Conservation (phyloP, 2,329 filamentous ascomycete genomes). For the Alternaria sp. region DNA sequence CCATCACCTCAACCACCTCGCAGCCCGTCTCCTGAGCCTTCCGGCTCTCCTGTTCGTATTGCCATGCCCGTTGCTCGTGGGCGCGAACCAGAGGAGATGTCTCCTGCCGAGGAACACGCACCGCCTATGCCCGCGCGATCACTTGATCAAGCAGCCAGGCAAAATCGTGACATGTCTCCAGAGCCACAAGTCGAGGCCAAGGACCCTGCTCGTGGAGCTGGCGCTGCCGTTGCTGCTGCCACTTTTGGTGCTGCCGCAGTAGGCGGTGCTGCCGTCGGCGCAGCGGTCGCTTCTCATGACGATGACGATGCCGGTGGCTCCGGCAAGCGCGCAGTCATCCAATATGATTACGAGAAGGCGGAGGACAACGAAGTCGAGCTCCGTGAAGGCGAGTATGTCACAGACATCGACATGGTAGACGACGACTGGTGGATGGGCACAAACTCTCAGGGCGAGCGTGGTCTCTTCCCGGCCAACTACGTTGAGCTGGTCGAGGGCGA, state of each 20-base stretch:
- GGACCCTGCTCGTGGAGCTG: slow-evolving; percentile 61
- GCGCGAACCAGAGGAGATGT: slow-evolving; percentile 58
- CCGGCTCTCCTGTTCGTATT: slow-evolving; percentile 79
- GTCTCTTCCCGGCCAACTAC: slow-evolving; percentile 96
- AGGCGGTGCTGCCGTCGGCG: slow-evolving; percentile 52
- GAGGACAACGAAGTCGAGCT: slow-evolving; percentile 97
- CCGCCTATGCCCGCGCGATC: slow-evolving; percentile 69
- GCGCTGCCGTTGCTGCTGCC: slow-evolving; percentile 52
- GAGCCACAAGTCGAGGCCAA: slow-evolving; percentile 67
- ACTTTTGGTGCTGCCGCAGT: slow-evolving; percentile 52
- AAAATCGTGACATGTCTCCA: slow-evolving; percentile 68
- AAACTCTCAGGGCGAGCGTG: slow-evolving; percentile 81
- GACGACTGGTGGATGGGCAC: slow-evolving; percentile 99
- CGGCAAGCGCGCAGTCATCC: slow-evolving; percentile 76
- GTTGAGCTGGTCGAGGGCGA: slow-evolving; percentile 79
- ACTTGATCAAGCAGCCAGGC: slow-evolving; percentile 66
- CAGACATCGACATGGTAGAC: slow-evolving; percentile 95
- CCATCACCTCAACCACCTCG: slow-evolving; percentile 47
- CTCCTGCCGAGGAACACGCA: slow-evolving; percentile 56
- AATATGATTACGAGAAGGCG: slow-evolving; percentile 97
- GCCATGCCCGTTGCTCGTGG: slow-evolving; percentile 82
- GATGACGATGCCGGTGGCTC: slow-evolving; percentile 47
- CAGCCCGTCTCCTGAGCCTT: slow-evolving; percentile 58
- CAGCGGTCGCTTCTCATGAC: slow-evolving; percentile 42
- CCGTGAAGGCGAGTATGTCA: slow-evolving; percentile 84